These are phyloP conservation scores for Yamadazyma tumulicola DNA, from an alignment of 805 yeast genomes.

Conservation along the genomic window DNA sequence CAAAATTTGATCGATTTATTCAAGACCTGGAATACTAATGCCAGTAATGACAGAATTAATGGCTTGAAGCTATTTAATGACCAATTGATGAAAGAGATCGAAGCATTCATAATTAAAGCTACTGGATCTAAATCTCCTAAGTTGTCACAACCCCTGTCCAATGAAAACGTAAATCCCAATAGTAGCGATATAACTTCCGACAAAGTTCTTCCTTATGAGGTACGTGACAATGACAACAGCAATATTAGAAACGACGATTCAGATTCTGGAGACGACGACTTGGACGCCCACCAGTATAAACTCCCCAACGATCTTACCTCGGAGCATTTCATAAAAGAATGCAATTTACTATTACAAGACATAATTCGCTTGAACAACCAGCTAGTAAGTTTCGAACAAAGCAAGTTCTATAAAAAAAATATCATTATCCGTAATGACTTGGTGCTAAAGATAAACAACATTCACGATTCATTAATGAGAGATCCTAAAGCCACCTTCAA, in stretches of 20 bases:
- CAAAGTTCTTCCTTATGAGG: too few relatives aligned
- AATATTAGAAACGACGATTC: not conserved
- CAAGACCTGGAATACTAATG: conserved; percentile 38
- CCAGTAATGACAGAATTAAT: too few relatives aligned
- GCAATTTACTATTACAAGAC: conserved; percentile 32
- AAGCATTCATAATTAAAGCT: conserved; percentile 37
- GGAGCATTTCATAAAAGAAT: conserved; percentile 35
- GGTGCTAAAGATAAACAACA: conserved; percentile 28
- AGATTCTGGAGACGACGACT: not conserved
- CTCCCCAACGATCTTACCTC: conserved; percentile 17
- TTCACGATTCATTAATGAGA: conserved; percentile 26
- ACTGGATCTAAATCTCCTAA: conserved; percentile 17
- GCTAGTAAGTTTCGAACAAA: conserved; percentile 16
- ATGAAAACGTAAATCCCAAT: conserved; percentile 1
- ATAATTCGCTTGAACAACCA: conserved; percentile 28
- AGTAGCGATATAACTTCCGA: not conserved
- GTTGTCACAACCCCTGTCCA: not conserved
- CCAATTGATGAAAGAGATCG: conserved; percentile 27
- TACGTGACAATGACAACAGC: not conserved
- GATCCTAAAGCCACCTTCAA: conserved; percentile 21
- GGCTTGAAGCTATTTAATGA: conserved; percentile 34
- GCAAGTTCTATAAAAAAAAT: conserved; percentile 12
- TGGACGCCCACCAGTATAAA: too few relatives aligned
- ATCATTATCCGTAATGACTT: conserved; percentile 24
- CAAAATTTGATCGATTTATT: conserved; percentile 38